Percentiles rank a stretch among this genome's conserved stretches.
These are phyloP conservation scores for Hypholoma sublateritium DNA, from an alignment of 768 basidiomycete species.

Conservation along the genomic window DNA sequence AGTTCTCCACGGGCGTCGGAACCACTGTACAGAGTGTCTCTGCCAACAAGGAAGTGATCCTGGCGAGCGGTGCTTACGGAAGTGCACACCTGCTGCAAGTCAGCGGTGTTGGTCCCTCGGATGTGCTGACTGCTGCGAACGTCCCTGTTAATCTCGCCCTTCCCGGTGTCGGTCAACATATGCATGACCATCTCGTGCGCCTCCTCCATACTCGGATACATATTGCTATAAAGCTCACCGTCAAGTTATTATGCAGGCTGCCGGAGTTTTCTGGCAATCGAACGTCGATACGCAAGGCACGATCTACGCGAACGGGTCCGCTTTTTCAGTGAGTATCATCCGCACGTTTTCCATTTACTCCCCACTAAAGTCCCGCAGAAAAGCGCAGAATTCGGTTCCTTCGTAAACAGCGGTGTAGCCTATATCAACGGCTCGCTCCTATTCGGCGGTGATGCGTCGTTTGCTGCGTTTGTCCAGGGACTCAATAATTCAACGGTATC, in stretches of 20 bases:
- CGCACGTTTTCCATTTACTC: not conserved
- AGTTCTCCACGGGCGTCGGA: slow-evolving; percentile 36
- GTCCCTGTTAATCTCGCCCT: slow-evolving; percentile 46
- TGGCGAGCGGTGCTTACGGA: slow-evolving; percentile 51
- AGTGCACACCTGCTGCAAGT: slow-evolving; percentile 54
- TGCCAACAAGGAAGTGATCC: slow-evolving; percentile 61
- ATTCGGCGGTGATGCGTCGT: slow-evolving; percentile 31
- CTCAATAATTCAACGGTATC: slow-evolving; percentile 12
- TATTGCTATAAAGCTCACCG: not conserved
- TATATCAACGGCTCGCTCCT: slow-evolving; percentile 57
- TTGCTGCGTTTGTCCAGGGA: slow-evolving; percentile 17
- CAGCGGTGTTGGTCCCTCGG: slow-evolving; percentile 58
- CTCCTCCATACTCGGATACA: not conserved
- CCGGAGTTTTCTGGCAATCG: slow-evolving; percentile 21
- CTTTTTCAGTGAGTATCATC: slow-evolving; percentile 24
- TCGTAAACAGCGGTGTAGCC: slow-evolving; percentile 63
- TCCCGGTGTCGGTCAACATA: slow-evolving; percentile 61
- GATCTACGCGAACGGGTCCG: slow-evolving; percentile 23
- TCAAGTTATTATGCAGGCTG: slow-evolving; percentile 13
- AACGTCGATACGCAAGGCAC: slow-evolving; percentile 27
- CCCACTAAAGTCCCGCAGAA: slow-evolving; percentile 16
- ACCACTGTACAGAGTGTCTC: slow-evolving; percentile 38
- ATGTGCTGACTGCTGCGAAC: slow-evolving; percentile 46
- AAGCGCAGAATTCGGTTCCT: slow-evolving; percentile 46
- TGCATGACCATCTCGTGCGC: slow-evolving; percentile 47